Evolutionary conservation across 805 yeast species (phyloP), one percentile per base, ranked within the genome.

Genomic region (Zygoascus ofunaensis): DNA sequence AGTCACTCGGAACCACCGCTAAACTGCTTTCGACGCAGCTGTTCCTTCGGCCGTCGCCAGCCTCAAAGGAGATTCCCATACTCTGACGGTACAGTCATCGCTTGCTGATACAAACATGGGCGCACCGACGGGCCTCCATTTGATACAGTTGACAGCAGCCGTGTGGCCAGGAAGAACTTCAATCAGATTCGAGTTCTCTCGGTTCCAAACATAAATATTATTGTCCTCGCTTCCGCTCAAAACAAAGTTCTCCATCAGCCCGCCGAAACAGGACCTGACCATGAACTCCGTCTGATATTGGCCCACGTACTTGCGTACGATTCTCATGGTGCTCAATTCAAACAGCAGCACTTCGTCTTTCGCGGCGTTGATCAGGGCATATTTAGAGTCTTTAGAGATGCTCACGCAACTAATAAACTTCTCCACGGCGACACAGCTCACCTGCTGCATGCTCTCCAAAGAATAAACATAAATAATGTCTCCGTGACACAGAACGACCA

Each of bases 141-240:
- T 79, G 2, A 87, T 92, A 38, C 84, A 77, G 58, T 85, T 87
- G 51, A 90, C 83, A 47, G 77, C 65, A 0, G 77, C 77, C 8
- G 61, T 60, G 59, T 85, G 94, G 1, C 80, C 90, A 35, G 74
- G 69, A 18, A 83, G 63, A 12, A 76, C 66, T 3, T 73, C 72
- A 3, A 87, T 64, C 20, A 85, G 67, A 46, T 79, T 79, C 4
- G 92, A 87, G 21, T 79, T 79, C 39, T 72, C 70, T 18, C 80
- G 69, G 55, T 83, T 83, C 94, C 95, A 87, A 2, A 87, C 67
- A 58, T 79, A 86, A 3, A 85, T 71, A 43, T 73, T 68, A 0
- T 87, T 87, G 60, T 87, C 94, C 56, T 84, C 94, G 37, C 89
- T 77, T 0, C 96, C 95, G 51, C 87, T 77, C n/a, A 81, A 64